phyloP scores from a whole-genome alignment of 352 stramenopile genomes.

The Globisporangium uncinulatum region DNA sequence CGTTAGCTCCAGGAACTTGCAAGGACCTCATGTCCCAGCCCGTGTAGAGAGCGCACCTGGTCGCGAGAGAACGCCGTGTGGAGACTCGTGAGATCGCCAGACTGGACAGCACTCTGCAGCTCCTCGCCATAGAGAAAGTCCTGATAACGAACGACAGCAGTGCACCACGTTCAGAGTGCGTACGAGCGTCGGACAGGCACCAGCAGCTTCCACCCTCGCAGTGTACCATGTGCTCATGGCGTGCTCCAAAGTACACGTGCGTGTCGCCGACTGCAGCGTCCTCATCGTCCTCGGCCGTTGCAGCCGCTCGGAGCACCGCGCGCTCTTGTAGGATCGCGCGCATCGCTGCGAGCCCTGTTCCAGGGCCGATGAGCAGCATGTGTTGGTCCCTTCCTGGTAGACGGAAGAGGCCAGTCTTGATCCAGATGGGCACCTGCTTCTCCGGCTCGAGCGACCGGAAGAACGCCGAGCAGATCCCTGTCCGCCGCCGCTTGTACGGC shows the following conservation, averaged over 20 bases:
- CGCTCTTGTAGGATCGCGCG: conserved; percentile 86
- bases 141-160: conserved; percentile 12
- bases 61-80: conserved; percentile 90
- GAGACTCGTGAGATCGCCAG: conserved; percentile 58
- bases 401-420: conserved; percentile 84
- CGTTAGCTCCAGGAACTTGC: not conserved
- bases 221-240: conserved; percentile 66
- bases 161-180: conserved; percentile 1
- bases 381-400: conserved; percentile 33
- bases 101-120: conserved; percentile 35
- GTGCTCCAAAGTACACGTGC: conserved; percentile 87
- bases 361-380: conserved; percentile 88
- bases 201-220: not conserved
- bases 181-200: not conserved
- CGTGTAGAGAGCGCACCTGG: conserved; percentile 28
- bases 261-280: conserved; percentile 19
- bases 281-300: not conserved
- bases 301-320: conserved; percentile 35
- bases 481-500: conserved; percentile 80
- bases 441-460: conserved; percentile 52
- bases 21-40: not conserved
- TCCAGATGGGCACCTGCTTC: conserved; percentile 69
- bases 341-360: conserved; percentile 89
- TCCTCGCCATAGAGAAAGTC: conserved; percentile 89
- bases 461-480: conserved; percentile 82